phyloP scores from a whole-genome alignment of 108 stramenopile genomes.

The Licmophora abbreviata region DNA sequence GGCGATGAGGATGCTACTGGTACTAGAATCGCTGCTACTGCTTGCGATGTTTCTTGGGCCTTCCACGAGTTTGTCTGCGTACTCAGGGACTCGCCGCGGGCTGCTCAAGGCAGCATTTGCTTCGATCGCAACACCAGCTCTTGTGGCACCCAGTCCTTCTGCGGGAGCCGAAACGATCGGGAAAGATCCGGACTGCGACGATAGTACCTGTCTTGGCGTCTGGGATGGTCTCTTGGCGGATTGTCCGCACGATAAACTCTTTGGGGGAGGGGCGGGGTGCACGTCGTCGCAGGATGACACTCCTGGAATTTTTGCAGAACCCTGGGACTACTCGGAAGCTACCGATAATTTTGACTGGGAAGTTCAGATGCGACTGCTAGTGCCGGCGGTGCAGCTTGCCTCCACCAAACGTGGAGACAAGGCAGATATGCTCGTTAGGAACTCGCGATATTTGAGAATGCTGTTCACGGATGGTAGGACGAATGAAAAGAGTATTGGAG shows the following conservation, averaged over 20 bases:
- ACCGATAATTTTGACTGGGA: conserved; percentile 30
- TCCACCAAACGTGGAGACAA: conserved; percentile 39
- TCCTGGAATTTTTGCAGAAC: conserved; percentile 66
- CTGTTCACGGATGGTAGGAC: conserved; percentile 55
- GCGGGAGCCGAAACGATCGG: conserved; percentile 56
- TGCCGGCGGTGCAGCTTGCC: conserved; percentile 37
- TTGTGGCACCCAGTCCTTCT: neutral
- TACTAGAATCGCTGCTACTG: no score
- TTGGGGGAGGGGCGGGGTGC: conserved; percentile 50
- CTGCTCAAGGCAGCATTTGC: neutral
- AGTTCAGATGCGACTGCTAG: conserved; percentile 41
- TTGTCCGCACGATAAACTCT: conserved; percentile 43
- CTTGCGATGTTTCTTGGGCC: no score
- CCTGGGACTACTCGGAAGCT: conserved; percentile 47
- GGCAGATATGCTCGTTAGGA: conserved; percentile 26
- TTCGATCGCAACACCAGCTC: neutral
- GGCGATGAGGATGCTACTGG: no score
- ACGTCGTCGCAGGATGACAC: conserved; percentile 78
- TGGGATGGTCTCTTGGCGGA: conserved; percentile 82
- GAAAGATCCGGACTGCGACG: conserved; percentile 66
- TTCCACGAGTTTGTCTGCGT: no score
- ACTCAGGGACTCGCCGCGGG: conserved; percentile 1
- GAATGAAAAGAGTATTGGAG: conserved; percentile 53
- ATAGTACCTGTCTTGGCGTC: conserved; percentile 62
- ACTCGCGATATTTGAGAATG: conserved; percentile 60